Percentiles rank a stretch among this genome's conserved stretches.
phyloP scores from a whole-genome alignment of 2,329 filamentous ascomycete genomes.

The Niveomyces coronatus region DNA sequence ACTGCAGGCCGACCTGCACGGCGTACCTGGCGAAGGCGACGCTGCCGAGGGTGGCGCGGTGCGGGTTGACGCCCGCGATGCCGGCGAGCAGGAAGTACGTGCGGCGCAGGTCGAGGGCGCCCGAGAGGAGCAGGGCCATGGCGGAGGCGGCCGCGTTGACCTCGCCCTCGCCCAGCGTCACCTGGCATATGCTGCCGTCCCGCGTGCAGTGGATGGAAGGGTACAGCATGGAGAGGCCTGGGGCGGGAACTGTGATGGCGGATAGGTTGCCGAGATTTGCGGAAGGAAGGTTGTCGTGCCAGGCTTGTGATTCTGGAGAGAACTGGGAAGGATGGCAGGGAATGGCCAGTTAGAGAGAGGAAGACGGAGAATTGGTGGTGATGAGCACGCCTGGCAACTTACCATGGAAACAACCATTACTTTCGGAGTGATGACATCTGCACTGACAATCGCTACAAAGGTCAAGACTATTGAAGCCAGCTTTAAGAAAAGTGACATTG shows the following conservation, averaged over 20 bases:
- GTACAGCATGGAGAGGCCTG: constrained; percentile 55
- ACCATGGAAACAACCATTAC: constrained; percentile 56
- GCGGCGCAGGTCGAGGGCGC: constrained; percentile 49
- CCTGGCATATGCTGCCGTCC: constrained; percentile 53
- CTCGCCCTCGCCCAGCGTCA: constrained; percentile 58
- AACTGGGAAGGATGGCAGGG: constrained; percentile 35
- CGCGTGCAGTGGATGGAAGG: constrained; percentile 54
- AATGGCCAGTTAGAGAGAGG: background rate
- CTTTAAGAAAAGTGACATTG: background rate
- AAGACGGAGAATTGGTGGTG: background rate
- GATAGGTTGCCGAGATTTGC: constrained; percentile 43
- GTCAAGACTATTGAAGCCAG: background rate
- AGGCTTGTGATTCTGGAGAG: constrained; percentile 48
- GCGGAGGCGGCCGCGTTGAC: constrained; percentile 65
- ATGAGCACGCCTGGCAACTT: constrained; percentile 12
- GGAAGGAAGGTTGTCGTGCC: constrained; percentile 42
- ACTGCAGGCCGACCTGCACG: constrained; percentile 65
- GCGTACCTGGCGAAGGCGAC: constrained; percentile 61
- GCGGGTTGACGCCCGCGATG: constrained; percentile 66
- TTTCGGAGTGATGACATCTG: constrained; percentile 38
- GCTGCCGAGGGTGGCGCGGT: constrained; percentile 51
- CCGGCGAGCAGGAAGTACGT: constrained; percentile 66
- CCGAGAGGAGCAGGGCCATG: constrained; percentile 50
- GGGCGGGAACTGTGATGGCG: constrained; percentile 44
- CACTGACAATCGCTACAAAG: constrained; percentile 1